Evolutionary conservation across 495 filamentous ascomycete species (phyloP).

Genomic region (Tetracladium setigerum): DNA sequence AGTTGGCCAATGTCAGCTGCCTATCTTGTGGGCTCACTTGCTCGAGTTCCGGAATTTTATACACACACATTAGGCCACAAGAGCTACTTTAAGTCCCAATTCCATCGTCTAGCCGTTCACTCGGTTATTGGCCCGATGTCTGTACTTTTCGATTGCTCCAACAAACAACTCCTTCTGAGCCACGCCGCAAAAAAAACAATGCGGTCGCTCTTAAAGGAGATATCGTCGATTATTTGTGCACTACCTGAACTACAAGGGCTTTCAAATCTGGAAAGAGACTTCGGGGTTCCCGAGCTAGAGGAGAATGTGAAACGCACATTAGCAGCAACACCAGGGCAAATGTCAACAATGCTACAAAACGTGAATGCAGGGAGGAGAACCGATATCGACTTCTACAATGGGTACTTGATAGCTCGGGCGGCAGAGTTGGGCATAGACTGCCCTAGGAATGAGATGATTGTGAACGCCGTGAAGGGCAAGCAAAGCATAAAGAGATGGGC

Average conservation of each 20-base stretch:
- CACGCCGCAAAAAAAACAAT: conserved; percentile 54
- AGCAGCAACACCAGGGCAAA: conserved; percentile 2
- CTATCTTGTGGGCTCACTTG: conserved; percentile 23
- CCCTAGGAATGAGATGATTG: conserved; percentile 7
- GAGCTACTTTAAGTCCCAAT: conserved; percentile 32
- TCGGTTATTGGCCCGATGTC: conserved; percentile 73
- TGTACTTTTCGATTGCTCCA: conserved; percentile 61
- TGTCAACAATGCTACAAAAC: conserved; percentile 17
- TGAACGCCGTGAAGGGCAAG: conserved; percentile 16
- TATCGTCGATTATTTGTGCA: conserved; percentile 27
- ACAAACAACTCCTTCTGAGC: conserved; percentile 61
- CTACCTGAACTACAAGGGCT: conserved; percentile 49
- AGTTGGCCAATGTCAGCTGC: conserved; percentile 17
- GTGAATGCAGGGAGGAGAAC: conserved; percentile 17
- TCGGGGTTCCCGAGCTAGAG: conserved; percentile 6
- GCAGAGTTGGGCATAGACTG: conserved; percentile 15
- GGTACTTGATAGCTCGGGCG: conserved; percentile 18
- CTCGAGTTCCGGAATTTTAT: conserved; percentile 13
- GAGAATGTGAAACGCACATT: background rate
- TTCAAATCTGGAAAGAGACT: conserved; percentile 1
- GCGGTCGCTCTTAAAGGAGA: conserved; percentile 51
- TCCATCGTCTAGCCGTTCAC: conserved; percentile 69
- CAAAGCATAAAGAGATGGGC: conserved; percentile 8
- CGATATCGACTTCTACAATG: conserved; percentile 25
- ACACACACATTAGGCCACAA: conserved; percentile 25